Percentiles rank a stretch among this genome's conserved stretches.
Evolutionary conservation across 177 flowering plant genomes (phyloP).

Genomic region (Vitis hybrid): DNA sequence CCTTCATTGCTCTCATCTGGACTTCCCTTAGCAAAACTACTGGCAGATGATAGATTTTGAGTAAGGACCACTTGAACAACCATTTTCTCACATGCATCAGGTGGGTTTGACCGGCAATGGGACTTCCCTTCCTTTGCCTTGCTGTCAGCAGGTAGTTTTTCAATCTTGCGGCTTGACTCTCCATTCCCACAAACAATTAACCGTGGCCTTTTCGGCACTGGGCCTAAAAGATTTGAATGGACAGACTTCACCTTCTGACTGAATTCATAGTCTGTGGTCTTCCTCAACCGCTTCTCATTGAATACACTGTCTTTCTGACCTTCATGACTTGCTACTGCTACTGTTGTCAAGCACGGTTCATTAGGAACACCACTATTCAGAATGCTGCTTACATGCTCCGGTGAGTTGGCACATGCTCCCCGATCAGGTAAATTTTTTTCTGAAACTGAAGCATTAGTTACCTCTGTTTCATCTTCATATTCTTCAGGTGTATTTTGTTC

Average conservation of each 20-base stretch:
- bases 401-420: slow-evolving; percentile 12
- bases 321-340: slow-evolving; percentile 8
- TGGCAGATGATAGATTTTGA: slow-evolving; percentile 17
- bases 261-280: slow-evolving; percentile 1
- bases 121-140: slow-evolving; percentile 6
- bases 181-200: neutral
- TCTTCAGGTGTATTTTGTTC: slow-evolving; percentile 4
- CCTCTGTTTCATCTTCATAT: slow-evolving; percentile 14
- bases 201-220: neutral
- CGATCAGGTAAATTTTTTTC: neutral
- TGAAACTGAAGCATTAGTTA: slow-evolving; percentile 6
- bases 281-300: neutral
- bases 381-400: slow-evolving; percentile 11
- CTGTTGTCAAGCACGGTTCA: neutral
- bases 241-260: slow-evolving; percentile 6
- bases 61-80: neutral
- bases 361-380: neutral
- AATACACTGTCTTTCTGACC: neutral
- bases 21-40: slow-evolving; percentile 11
- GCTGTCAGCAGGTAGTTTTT: slow-evolving; percentile 3
- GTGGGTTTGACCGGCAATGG: slow-evolving; percentile 8
- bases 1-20: slow-evolving; percentile 11
- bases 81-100: slow-evolving; percentile 4
- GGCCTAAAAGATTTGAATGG: slow-evolving; percentile 7
- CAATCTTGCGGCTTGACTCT: slow-evolving; percentile 10